Evolutionary conservation across 129 eudicot genomes (phyloP).

Genomic region (Silybum marianum): DNA sequence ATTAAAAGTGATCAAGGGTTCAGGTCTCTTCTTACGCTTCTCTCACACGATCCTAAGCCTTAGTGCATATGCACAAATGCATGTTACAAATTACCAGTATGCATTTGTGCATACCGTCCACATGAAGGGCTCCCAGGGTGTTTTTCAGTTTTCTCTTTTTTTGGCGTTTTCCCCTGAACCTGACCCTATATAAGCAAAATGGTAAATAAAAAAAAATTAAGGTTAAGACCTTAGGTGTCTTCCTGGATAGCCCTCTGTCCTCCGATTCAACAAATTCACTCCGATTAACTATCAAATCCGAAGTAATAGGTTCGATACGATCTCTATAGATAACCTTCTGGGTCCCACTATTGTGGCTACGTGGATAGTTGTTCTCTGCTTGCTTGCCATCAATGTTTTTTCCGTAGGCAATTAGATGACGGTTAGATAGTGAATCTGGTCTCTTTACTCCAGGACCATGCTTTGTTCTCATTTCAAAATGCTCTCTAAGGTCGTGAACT

Average conservation of each 20-base stretch:
- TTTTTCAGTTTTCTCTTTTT: too few relatives aligned
- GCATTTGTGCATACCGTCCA: too few relatives aligned
- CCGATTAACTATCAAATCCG: constrained; percentile 40
- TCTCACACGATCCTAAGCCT: too few relatives aligned
- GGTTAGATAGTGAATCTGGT: constrained; percentile 42
- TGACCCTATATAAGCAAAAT: background rate
- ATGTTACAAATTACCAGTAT: too few relatives aligned
- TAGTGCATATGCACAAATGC: too few relatives aligned
- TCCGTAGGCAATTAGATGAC: constrained; percentile 33
- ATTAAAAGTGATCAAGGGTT: too few relatives aligned
- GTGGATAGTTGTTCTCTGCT: constrained; percentile 38
- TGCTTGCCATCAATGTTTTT: constrained; percentile 38
- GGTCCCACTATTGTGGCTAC: constrained; percentile 29
- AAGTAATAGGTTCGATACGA: constrained; percentile 38
- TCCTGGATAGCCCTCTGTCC: constrained; percentile 52
- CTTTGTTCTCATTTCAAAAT: constrained; percentile 38
- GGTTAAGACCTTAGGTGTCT: constrained; percentile 55
- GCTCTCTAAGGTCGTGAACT: constrained; percentile 34
- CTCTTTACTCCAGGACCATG: constrained; percentile 42
- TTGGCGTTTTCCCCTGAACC: too few relatives aligned
- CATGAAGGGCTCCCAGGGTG: too few relatives aligned
- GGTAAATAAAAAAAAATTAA: background rate
- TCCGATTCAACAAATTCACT: constrained; percentile 34
- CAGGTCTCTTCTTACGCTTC: too few relatives aligned
- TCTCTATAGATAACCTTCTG: constrained; percentile 40